Conservation (phyloP, 176 grass and related monocot genomes). For the Poa annua region DNA sequence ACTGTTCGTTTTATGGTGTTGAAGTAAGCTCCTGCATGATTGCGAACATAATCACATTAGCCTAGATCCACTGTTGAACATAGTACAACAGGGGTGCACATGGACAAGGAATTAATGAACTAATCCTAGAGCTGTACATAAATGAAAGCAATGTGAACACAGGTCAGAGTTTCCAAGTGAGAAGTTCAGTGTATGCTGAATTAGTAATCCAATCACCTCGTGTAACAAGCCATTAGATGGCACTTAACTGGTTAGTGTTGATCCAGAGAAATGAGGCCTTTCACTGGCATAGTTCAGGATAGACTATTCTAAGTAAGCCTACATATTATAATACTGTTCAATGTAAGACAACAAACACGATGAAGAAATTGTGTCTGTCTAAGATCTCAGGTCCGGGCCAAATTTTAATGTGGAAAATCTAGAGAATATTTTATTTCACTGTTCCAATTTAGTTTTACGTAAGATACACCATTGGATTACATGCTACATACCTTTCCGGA, state of each 20-base stretch:
- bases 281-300: background rate
- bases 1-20: slow-evolving; percentile 96
- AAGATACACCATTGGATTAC: background rate
- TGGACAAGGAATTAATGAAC: background rate
- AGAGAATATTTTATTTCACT: background rate
- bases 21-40: slow-evolving; percentile 84
- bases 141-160: background rate
- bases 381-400: background rate
- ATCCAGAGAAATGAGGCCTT: background rate
- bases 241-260: background rate
- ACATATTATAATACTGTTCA: background rate
- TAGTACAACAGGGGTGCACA: slow-evolving; percentile 10
- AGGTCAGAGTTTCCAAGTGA: background rate
- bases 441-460: background rate
- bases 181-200: background rate
- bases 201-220: background rate
- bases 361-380: background rate
- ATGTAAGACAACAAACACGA: background rate
- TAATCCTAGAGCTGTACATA: background rate
- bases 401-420: background rate
- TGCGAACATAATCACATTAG: slow-evolving; percentile 31
- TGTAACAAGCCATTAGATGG: background rate
- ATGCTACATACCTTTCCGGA: slow-evolving; percentile 70
- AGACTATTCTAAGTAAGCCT: slow-evolving; percentile 4
- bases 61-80: background rate